A percentile compares a stretch with the other conserved stretches of the same genome.
phyloP scores from a whole-genome alignment of 208 protist genomes.

The Crithidia bombi region DNA sequence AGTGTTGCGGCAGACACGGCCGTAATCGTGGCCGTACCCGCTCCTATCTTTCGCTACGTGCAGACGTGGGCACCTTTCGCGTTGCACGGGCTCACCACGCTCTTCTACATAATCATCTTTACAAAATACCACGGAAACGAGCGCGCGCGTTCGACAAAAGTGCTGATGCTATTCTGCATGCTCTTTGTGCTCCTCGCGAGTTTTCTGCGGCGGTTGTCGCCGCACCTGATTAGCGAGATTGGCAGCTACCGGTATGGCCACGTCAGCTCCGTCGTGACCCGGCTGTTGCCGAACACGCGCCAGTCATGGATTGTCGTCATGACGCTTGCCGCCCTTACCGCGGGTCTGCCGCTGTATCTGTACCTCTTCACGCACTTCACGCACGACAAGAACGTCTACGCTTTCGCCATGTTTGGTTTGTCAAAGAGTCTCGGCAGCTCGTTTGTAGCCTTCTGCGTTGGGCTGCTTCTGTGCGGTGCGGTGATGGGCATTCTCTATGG shows the following conservation, averaged over 20 bases:
- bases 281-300: slow-evolving; percentile 26
- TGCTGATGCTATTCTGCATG: background rate
- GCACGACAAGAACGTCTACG: slow-evolving; percentile 10
- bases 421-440: background rate
- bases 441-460: slow-evolving; percentile 3
- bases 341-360: slow-evolving; percentile 22
- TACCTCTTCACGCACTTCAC: slow-evolving; percentile 35
- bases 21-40: slow-evolving; percentile 16
- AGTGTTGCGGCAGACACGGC: slow-evolving; percentile 28
- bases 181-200: slow-evolving; percentile 26
- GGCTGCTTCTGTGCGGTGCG: slow-evolving; percentile 20
- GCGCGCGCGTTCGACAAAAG: no score
- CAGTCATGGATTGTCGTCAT: slow-evolving; percentile 29
- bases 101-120: slow-evolving; percentile 14
- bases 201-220: slow-evolving; percentile 20
- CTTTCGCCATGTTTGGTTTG: slow-evolving; percentile 26
- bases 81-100: slow-evolving; percentile 10
- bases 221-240: slow-evolving; percentile 18
- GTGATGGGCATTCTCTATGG: slow-evolving; percentile 5
- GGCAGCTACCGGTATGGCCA: slow-evolving; percentile 31
- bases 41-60: slow-evolving; percentile 14
- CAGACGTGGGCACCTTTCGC: slow-evolving; percentile 21
- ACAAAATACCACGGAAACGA: background rate
- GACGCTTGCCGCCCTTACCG: slow-evolving; percentile 22
- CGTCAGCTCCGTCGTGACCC: slow-evolving; percentile 23